A percentile compares a stretch with the other conserved stretches of the same genome.
Conservation (phyloP, 306 rosid species). For the Trifolium dubium region DNA sequence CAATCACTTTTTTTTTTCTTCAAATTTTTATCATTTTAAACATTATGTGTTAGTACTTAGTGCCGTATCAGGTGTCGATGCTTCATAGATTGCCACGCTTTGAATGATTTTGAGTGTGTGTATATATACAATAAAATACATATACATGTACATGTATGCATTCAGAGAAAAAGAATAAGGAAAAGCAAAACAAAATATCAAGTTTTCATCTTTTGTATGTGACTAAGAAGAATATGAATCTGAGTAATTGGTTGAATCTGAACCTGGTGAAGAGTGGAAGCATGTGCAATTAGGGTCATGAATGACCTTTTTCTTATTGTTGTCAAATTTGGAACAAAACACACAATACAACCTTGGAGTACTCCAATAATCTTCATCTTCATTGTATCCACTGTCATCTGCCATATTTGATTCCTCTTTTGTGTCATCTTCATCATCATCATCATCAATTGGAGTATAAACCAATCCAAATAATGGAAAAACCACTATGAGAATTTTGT, state of each 20-base stretch:
- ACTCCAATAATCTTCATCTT: constrained; percentile 45
- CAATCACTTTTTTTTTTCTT: neutral
- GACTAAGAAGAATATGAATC: constrained; percentile 54
- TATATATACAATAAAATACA: constrained; percentile 36
- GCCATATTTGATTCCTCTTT: constrained; percentile 35
- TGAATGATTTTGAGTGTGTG: constrained; percentile 35
- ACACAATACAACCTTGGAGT: constrained; percentile 63
- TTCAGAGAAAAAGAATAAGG: constrained; percentile 13
- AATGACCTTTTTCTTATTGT: constrained; percentile 52
- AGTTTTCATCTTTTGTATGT: constrained; percentile 27
- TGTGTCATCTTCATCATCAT: constrained; percentile 40
- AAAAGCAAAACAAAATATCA: neutral
- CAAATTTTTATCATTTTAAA: neutral
- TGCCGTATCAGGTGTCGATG: neutral
- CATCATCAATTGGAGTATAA: constrained; percentile 50
- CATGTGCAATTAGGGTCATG: constrained; percentile 79
- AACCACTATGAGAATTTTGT: constrained; percentile 56
- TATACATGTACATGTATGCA: constrained; percentile 36
- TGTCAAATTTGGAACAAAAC: constrained; percentile 79
- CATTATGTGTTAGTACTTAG: neutral
- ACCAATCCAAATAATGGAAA: constrained; percentile 67
- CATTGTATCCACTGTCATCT: constrained; percentile 40
- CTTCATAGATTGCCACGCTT: neutral
- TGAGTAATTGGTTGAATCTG: constrained; percentile 54
- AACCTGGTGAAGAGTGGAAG: constrained; percentile 50